A percentile compares a stretch with the other conserved stretches of the same genome.
These are phyloP conservation scores for Debaryomyces udenii DNA, from an alignment of 1,139 yeast species.

Conservation along the genomic window DNA sequence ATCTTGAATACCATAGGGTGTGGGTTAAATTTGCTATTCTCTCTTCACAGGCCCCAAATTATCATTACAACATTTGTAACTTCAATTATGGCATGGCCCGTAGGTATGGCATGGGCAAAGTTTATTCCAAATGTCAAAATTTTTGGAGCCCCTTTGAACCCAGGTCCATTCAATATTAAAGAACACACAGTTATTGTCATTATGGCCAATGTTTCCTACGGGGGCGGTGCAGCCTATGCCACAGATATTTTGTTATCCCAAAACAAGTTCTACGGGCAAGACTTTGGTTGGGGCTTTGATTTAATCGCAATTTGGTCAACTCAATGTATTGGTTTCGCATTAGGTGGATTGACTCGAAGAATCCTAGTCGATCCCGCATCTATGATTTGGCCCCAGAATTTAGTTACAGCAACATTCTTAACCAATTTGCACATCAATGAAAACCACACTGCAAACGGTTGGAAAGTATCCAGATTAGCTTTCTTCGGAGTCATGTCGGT, in stretches of 20 bases:
- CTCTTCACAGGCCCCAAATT: constrained; percentile 60
- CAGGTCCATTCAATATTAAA: constrained; percentile 61
- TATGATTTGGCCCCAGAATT: constrained; percentile 58
- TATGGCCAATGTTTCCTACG: constrained; percentile 9
- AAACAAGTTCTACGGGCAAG: constrained; percentile 40
- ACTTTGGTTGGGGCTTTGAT: constrained; percentile 56
- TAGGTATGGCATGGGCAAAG: constrained; percentile 55
- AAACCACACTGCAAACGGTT: constrained; percentile 42
- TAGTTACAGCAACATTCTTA: constrained; percentile 57
- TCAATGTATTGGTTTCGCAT: constrained; percentile 63
- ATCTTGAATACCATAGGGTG: constrained; percentile 62
- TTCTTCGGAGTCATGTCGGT: constrained; percentile 30
- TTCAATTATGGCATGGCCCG: constrained; percentile 62
- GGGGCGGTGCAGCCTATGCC: constrained; percentile 11
- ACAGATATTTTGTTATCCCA: constrained; percentile 47
- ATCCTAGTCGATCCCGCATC: constrained; percentile 59
- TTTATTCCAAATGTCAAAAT: constrained; percentile 45
- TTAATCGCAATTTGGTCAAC: constrained; percentile 53
- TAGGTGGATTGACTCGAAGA: constrained; percentile 62
- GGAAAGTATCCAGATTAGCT: constrained; percentile 35
- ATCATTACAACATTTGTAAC: constrained; percentile 57
- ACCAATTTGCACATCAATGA: constrained; percentile 49
- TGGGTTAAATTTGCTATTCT: constrained; percentile 51
- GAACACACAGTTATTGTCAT: constrained; percentile 52
- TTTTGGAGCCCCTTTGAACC: constrained; percentile 38